Base-by-base conservation (phyloP, 2,329 filamentous ascomycete species). In the Diplodia corticola region DNA sequence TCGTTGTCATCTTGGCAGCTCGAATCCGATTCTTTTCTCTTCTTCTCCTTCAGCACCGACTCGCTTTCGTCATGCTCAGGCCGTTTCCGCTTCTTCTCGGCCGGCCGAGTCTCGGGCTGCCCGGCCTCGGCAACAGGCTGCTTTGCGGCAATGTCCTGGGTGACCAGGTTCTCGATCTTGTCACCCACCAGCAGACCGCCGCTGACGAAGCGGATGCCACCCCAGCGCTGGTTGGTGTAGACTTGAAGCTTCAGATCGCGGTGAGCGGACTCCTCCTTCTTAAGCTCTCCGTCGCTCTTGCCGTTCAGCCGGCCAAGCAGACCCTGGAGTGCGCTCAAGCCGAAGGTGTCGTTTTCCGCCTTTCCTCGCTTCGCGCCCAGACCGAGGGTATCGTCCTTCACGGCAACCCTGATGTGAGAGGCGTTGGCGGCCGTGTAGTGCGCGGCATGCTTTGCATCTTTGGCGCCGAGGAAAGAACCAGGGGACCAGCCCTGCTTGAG, bases 311-410 rank as follows among this genome's bases (percentile, higher is more conserved):
- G 85, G 24, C 94, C 93, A 22, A 99, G 82, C 4, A 99, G 81
- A 69, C 92, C 91, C 74, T 93, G 91, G 71, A 98, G 92, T 20
- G 89, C 90, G 74, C 93, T 91, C 44, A 98, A 84, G 0, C 94
- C 95, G 24, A 94, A 96, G 69, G 92, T 85, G 69, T 92, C 89
- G 4, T 83, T 80, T 46, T 83, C 80, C 70, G 89, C 88, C 72
- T 87, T 88, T 64, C 89, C 89, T 69, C 87, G 84, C 76, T 90
- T 90, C 70, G 93, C 95, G 33, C 95, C 95, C 50, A 99, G 82
- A 2, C 95, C 95, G 50, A 96, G 86, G 72, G 89, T 96, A 76
- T 98, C 93, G 74, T 98, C 93, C 75, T 97, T 97, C 69, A 97
- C 80, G 33, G 88, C 80, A 46, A 96, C 91, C 67, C 90, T 89